Conservation (phyloP, 2,329 filamentous ascomycete species). For the Trichophyton schoenleinii region DNA sequence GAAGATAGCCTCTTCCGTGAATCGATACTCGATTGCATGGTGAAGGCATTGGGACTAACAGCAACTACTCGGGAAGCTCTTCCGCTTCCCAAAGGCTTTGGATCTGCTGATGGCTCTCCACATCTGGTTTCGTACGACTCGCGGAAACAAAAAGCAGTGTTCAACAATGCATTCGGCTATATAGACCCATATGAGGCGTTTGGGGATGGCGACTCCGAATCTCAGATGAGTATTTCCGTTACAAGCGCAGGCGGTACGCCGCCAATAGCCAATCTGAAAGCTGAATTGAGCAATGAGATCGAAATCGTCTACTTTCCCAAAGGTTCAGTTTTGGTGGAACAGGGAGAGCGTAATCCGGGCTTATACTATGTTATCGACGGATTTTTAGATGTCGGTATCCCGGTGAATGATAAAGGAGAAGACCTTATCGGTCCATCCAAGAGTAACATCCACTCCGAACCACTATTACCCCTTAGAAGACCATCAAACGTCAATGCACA, state of each 20-base stretch:
- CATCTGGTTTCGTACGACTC: constrained; percentile 73
- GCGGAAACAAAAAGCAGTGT: constrained; percentile 63
- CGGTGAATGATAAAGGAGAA: constrained; percentile 48
- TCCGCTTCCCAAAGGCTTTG: constrained; percentile 41
- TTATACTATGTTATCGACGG: constrained; percentile 97
- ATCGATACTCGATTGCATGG: constrained; percentile 88
- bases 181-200: constrained; percentile 68
- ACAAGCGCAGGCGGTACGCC: constrained; percentile 48
- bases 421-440: constrained; percentile 28
- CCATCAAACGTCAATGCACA: constrained; percentile 21
- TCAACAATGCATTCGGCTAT: constrained; percentile 80
- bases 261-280: constrained; percentile 53
- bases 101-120: constrained; percentile 76
- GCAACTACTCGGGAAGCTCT: constrained; percentile 50
- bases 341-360: constrained; percentile 91
- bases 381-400: constrained; percentile 87
- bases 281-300: constrained; percentile 80
- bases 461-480: constrained; percentile 36
- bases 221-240: constrained; percentile 56
- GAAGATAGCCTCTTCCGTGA: constrained; percentile 82
- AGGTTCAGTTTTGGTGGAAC: constrained; percentile 84
- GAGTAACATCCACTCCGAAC: constrained; percentile 21
- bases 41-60: constrained; percentile 78
- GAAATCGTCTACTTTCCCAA: constrained; percentile 97
- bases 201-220: constrained; percentile 74